Base-by-base conservation (phyloP, 768 basidiomycete species). In the Podaxis sp. region DNA sequence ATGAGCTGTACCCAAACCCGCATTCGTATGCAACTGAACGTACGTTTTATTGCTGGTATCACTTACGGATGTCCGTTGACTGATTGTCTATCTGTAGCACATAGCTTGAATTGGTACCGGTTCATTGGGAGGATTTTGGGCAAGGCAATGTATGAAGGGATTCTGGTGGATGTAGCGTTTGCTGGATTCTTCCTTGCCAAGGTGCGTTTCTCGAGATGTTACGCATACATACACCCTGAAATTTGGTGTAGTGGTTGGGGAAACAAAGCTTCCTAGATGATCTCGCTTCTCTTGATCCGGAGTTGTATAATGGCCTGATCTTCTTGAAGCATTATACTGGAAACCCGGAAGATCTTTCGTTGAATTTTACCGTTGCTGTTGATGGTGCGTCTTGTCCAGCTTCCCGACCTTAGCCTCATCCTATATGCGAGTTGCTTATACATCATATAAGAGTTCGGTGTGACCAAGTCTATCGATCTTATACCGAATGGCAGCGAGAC, bases 101-200 rank as follows among this genome's bases (percentile, higher is more conserved):
- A 93, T 70, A 95, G 88, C 70, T 78, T 98, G 53, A 86, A 83
- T 47, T 98, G 96, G 96, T 98, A 92, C 71, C 83, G 87, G 1
- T 95, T 96, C 74, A 90, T 98, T 63, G 97, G 97, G 0, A 82
- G 93, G 1, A 92, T 99, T 19, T 80, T 99, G 1, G 96, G 96
- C 4, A 98, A 98, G 72, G 97, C 96, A 0, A 80, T 99, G 71
- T 98, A 99, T 68, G 93, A 98, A 57, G 95, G 96, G 0, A 97
- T 98, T 51, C 79, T 99, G 6, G 88, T 96, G 15, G 94, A 98
- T 66, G 94, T 98, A 2, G 91, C 90, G 0, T 98, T 98, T 72
- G 96, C 97, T 2, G 86, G 88, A 2, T 99, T 98, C 80, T 98
- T 98, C 82, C 80, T 97, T 59, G 85, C 91, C 6, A 95, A 94